These are phyloP conservation scores for Saccharomycopsis sp. DNA, from an alignment of 805 yeast genomes.

Conservation along the genomic window DNA sequence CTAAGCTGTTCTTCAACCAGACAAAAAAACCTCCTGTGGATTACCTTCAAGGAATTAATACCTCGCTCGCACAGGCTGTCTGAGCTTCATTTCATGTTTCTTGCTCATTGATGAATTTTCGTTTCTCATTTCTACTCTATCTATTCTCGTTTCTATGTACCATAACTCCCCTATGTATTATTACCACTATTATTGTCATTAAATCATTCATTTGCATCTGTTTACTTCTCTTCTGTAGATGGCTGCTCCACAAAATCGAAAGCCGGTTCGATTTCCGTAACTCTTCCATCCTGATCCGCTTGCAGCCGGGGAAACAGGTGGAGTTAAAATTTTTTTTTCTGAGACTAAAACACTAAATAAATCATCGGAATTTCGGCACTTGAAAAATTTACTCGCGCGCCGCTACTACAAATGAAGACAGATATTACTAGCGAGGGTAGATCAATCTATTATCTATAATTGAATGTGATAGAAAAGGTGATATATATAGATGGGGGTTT, in stretches of 20 bases:
- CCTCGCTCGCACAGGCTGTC: neutral
- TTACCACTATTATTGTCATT: neutral
- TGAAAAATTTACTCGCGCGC: neutral
- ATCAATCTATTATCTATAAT: neutral
- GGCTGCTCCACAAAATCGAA: neutral
- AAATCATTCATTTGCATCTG: neutral
- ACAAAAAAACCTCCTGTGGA: constrained; percentile 61
- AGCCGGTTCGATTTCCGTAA: neutral
- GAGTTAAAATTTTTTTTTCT: neutral
- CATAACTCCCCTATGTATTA: neutral
- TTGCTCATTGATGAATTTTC: too few relatives aligned
- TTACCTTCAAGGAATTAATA: constrained; percentile 27
- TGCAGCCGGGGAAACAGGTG: neutral
- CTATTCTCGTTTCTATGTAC: neutral
- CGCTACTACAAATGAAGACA: neutral
- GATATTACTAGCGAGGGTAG: neutral
- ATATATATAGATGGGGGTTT: neutral
- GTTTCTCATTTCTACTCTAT: too few relatives aligned
- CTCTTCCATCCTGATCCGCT: neutral
- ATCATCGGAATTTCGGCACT: constrained; percentile 1
- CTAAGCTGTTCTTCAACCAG: neutral
- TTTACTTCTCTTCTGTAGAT: neutral
- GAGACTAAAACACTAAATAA: neutral
- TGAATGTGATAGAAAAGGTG: neutral
- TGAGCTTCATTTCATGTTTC: neutral